These are phyloP conservation scores for Ganoderma meredithae DNA, from an alignment of 1,284 basidiomycete genomes.

Conservation along the genomic window DNA sequence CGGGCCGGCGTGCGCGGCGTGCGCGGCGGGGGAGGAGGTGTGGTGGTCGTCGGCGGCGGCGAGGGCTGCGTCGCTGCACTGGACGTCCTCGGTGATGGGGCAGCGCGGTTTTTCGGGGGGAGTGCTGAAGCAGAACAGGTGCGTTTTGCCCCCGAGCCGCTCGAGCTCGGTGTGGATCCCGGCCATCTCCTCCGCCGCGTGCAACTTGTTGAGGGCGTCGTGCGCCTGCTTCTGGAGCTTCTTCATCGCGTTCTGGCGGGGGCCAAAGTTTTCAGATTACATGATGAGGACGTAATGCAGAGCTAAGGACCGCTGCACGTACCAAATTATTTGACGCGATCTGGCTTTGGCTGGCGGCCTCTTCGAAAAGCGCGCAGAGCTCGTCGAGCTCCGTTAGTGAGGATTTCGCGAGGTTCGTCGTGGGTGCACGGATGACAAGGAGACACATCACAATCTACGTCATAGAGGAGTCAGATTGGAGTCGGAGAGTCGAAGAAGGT, in stretches of 20 bases:
- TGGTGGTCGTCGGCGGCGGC: not conserved
- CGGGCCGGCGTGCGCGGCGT: not conserved
- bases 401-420: slow-evolving; percentile 59
- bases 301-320: slow-evolving; percentile 29
- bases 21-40: not conserved
- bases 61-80: not conserved
- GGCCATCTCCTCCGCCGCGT: slow-evolving; percentile 37
- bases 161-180: slow-evolving; percentile 60
- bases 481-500: not conserved
- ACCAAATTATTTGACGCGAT: slow-evolving; percentile 61
- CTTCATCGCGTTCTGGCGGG: slow-evolving; percentile 54
- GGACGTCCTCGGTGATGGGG: not conserved
- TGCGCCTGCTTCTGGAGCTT: slow-evolving; percentile 61
- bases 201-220: slow-evolving; percentile 51
- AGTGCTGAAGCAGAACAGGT: slow-evolving; percentile 34
- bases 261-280: not conserved
- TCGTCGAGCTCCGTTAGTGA: slow-evolving; percentile 65
- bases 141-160: slow-evolving; percentile 67
- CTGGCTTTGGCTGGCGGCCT: slow-evolving; percentile 53
- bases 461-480: not conserved
- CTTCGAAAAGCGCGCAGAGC: slow-evolving; percentile 58
- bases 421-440: slow-evolving; percentile 64
- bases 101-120: slow-evolving; percentile 3
- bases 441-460: slow-evolving; percentile 73
- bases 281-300: not conserved